Conservation (phyloP, 2,329 filamentous ascomycete genomes). For the Trichoderma citrinoviride region DNA sequence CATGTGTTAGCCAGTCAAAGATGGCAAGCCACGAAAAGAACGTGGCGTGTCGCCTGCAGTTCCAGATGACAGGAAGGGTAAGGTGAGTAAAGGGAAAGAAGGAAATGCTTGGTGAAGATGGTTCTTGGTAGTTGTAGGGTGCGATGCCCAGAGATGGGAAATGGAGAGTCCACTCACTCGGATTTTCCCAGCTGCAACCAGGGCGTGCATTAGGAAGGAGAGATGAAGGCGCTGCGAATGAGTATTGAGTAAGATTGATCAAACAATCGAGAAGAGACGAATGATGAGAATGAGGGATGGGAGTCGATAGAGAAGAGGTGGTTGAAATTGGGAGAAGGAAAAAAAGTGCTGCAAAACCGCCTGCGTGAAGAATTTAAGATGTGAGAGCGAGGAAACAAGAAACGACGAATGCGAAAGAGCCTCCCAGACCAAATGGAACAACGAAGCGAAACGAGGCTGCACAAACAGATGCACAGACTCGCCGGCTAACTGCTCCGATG, state of each 20-base stretch:
- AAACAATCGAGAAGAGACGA: background rate
- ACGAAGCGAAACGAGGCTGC: too few species aligned
- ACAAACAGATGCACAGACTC: background rate
- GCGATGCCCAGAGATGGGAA: too few species aligned
- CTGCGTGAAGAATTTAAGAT: too few species aligned
- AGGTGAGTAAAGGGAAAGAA: background rate
- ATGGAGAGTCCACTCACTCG: background rate
- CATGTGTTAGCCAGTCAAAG: background rate
- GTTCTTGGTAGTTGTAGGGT: background rate
- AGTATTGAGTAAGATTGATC: background rate
- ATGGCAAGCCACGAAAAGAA: background rate
- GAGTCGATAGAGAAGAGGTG: background rate
- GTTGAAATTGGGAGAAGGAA: background rate
- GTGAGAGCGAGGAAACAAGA: background rate
- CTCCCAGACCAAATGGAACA: background rate
- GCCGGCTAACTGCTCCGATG: background rate
- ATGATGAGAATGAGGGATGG: background rate
- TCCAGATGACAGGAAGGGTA: background rate
- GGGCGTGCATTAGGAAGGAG: conserved; percentile 3
- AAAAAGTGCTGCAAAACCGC: background rate
- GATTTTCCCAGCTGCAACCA: background rate
- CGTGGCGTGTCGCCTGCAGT: background rate
- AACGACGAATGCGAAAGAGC: background rate
- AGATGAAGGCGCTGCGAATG: background rate
- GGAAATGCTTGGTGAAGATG: background rate